Evolutionary conservation across 2,329 filamentous ascomycete species (phyloP).

Genomic region (Arthrinium phaeospermum): DNA sequence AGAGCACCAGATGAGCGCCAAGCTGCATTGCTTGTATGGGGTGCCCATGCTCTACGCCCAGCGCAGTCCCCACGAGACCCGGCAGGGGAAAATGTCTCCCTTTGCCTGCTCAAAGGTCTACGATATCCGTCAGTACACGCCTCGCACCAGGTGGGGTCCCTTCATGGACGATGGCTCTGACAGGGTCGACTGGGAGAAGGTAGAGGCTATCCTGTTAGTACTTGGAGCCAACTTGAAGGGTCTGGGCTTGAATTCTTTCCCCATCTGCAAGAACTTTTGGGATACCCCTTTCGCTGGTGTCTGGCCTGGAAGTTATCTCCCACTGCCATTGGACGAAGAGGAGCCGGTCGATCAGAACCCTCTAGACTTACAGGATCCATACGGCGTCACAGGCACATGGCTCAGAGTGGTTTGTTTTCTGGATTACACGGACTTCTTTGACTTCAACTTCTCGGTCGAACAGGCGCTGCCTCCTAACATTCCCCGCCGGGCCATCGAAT

Average conservation of each 20-base stretch:
- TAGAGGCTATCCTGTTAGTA: conserved; percentile 76
- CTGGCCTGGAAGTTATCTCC: conserved; percentile 56
- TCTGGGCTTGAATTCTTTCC: conserved; percentile 50
- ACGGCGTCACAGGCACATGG: conserved; percentile 74
- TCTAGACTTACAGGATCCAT: conserved; percentile 68
- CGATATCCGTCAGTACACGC: conserved; percentile 72
- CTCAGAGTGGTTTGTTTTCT: conserved; percentile 63
- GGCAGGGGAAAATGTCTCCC: conserved; percentile 44
- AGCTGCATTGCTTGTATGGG: conserved; percentile 73
- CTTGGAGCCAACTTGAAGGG: conserved; percentile 66
- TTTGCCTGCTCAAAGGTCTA: conserved; percentile 75
- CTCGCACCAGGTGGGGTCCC: conserved; percentile 70
- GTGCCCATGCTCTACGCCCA: conserved; percentile 53
- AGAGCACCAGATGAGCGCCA: conserved; percentile 69
- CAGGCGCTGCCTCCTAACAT: conserved; percentile 44
- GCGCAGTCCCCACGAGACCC: conserved; percentile 39
- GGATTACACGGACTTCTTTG: conserved; percentile 75
- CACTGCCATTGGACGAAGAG: conserved; percentile 37
- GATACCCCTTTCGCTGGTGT: conserved; percentile 60
- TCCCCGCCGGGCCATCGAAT: conserved; percentile 60
- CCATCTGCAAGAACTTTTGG: conserved; percentile 60
- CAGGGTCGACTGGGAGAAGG: conserved; percentile 78
- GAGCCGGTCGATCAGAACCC: conserved; percentile 35
- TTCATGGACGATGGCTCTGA: conserved; percentile 68
- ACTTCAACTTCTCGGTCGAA: conserved; percentile 68